Evolutionary conservation across 352 stramenopile genomes (phyloP).

Genomic region (Aphanomyces invadans): DNA sequence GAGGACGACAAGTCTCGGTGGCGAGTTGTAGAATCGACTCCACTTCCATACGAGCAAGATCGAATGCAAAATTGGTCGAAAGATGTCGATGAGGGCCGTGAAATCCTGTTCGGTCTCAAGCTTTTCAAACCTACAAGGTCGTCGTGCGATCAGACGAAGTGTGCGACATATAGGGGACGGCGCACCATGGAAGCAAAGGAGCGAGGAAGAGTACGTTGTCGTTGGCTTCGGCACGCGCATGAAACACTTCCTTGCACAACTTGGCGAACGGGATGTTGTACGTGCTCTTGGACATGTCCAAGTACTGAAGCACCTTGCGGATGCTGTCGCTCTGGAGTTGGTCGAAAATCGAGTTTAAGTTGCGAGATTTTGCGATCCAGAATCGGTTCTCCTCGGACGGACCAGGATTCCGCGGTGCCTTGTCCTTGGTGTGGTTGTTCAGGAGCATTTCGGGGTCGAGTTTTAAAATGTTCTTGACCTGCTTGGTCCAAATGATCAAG

Average conservation of each 20-base stretch:
- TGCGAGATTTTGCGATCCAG: conserved; percentile 95
- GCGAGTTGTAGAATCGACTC: conserved; percentile 98
- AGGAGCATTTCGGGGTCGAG: conserved; percentile 95
- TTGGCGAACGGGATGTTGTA: conserved; percentile 95
- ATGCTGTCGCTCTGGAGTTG: conserved; percentile 91
- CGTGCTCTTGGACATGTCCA: conserved; percentile 94
- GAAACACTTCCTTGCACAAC: conserved; percentile 97
- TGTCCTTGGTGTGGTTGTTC: conserved; percentile 76
- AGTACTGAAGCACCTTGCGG: conserved; percentile 88
- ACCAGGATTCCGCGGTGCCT: conserved; percentile 87
- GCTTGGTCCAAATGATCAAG: conserved; percentile 98
- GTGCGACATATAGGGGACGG: conserved; percentile 84
- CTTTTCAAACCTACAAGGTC: not conserved
- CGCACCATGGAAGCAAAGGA: conserved; percentile 48
- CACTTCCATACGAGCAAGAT: conserved; percentile 99
- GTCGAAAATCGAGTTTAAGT: conserved; percentile 94
- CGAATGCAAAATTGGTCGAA: conserved; percentile 97
- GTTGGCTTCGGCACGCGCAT: conserved; percentile 95
- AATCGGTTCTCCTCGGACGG: conserved; percentile 96
- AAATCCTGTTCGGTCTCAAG: conserved; percentile 86
- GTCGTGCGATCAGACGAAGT: not conserved
- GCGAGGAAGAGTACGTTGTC: conserved; percentile 82
- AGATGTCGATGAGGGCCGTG: conserved; percentile 84
- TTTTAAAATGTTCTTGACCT: conserved; percentile 99
- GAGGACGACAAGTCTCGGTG: conserved; percentile 92